Evolutionary conservation across 1,284 basidiomycete genomes (phyloP).

Genomic region (Coniferiporia sulphurascens): DNA sequence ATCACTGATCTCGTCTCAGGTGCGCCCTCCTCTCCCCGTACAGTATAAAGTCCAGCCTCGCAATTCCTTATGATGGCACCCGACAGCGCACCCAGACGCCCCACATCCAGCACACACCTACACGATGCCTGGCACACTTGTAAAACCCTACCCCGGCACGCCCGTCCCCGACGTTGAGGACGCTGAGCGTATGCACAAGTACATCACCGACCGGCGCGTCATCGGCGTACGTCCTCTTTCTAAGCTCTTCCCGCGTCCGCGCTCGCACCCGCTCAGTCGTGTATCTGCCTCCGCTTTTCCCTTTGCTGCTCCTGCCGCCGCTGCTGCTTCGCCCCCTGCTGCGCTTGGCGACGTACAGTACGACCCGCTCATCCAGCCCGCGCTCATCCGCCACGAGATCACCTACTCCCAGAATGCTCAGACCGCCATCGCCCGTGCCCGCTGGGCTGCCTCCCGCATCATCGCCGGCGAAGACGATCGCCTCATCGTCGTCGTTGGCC

Average conservation of each 20-base stretch:
- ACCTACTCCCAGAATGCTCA: slow-evolving; percentile 52
- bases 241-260: slow-evolving; percentile 16
- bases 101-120: not conserved
- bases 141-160: slow-evolving; percentile 1
- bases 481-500: slow-evolving; percentile 87
- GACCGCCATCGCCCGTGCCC: slow-evolving; percentile 73
- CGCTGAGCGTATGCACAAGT: slow-evolving; percentile 54
- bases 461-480: slow-evolving; percentile 82
- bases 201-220: slow-evolving; percentile 68
- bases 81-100: too few relatives aligned
- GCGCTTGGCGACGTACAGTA: slow-evolving; percentile 49
- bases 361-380: slow-evolving; percentile 90
- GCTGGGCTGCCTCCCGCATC: slow-evolving; percentile 73
- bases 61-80: not conserved
- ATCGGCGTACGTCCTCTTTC: slow-evolving; percentile 50
- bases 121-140: slow-evolving; percentile 11
- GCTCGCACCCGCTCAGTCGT: slow-evolving; percentile 6
- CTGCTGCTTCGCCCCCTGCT: slow-evolving; percentile 11
- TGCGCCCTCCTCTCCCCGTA: not conserved
- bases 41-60: not conserved
- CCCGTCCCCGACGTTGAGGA: slow-evolving; percentile 43
- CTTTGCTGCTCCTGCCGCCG: not conserved
- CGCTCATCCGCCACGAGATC: slow-evolving; percentile 83
- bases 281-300: slow-evolving; percentile 4
- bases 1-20: not conserved